These are phyloP conservation scores for Trametes cinnabarina DNA, from an alignment of 768 basidiomycete genomes.

Conservation along the genomic window DNA sequence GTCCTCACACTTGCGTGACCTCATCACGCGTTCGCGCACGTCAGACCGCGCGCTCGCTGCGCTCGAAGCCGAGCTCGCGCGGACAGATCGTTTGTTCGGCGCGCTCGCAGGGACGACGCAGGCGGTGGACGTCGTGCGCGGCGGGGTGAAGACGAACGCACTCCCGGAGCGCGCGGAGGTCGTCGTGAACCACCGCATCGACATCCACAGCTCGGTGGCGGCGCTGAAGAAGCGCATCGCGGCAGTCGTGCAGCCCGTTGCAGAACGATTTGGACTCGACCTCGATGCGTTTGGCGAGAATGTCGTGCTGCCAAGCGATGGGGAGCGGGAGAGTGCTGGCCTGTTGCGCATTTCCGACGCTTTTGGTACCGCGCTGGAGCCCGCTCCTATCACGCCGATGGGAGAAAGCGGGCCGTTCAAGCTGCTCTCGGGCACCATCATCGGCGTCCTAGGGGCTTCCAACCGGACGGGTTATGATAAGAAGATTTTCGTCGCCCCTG, in stretches of 20 bases:
- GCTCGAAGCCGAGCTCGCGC: slow-evolving; percentile 46
- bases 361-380: slow-evolving; percentile 52
- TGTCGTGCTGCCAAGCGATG: slow-evolving; percentile 29
- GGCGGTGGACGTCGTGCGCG: slow-evolving; percentile 61
- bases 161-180: slow-evolving; percentile 73
- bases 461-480: slow-evolving; percentile 22
- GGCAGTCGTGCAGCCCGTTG: slow-evolving; percentile 43
- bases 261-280: slow-evolving; percentile 53
- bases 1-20: slow-evolving; percentile 43
- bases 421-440: slow-evolving; percentile 36
- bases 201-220: slow-evolving; percentile 30
- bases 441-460: slow-evolving; percentile 23
- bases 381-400: slow-evolving; percentile 61
- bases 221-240: slow-evolving; percentile 28
- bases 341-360: slow-evolving; percentile 50
- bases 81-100: slow-evolving; percentile 35
- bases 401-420: slow-evolving; percentile 30
- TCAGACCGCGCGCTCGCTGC: slow-evolving; percentile 51
- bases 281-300: slow-evolving; percentile 54
- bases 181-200: slow-evolving; percentile 69
- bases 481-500: slow-evolving; percentile 25
- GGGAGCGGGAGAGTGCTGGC: slow-evolving; percentile 26
- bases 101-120: slow-evolving; percentile 69
- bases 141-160: slow-evolving; percentile 51
- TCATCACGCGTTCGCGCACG: slow-evolving; percentile 45